Conservation (phyloP, 148 eudicot species). For the Diospyros lotus region DNA sequence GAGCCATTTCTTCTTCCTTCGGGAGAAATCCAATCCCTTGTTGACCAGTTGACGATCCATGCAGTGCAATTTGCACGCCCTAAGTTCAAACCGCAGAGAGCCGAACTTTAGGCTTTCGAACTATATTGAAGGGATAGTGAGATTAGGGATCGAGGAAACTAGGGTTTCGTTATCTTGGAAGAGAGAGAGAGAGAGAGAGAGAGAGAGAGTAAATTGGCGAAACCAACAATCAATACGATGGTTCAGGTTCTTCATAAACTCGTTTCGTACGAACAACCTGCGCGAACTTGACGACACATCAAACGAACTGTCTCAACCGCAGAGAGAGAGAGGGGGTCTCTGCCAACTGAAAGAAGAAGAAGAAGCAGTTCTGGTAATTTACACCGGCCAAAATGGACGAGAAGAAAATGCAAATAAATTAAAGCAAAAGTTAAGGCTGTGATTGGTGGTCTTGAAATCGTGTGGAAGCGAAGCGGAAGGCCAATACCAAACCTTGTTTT, state of each 20-base stretch:
- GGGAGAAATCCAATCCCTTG: constrained; percentile 10
- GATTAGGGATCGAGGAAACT: constrained; percentile 2
- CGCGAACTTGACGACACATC: neutral
- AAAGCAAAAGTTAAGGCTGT: no score
- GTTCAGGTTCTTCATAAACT: no score
- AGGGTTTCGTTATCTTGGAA: constrained; percentile 6
- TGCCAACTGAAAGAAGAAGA: neutral
- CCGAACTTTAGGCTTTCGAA: neutral
- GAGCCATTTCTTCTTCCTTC: constrained; percentile 44
- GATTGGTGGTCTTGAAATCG: no score
- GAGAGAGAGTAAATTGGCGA: neutral
- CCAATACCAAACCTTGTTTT: no score
- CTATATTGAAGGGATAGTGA: neutral
- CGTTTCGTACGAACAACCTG: constrained; percentile 1
- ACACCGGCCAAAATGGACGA: no score
- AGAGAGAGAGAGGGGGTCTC: constrained; percentile 11
- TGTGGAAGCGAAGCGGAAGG: no score
- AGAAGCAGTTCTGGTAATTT: no score
- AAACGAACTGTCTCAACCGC: neutral
- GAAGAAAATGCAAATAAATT: no score
- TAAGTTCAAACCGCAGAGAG: neutral
- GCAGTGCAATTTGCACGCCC: neutral
- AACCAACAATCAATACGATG: neutral
- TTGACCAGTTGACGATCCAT: constrained; percentile 18
- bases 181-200: neutral